Conservation (phyloP, 2,329 filamentous ascomycete genomes). For the Clarireedia hainanense region DNA sequence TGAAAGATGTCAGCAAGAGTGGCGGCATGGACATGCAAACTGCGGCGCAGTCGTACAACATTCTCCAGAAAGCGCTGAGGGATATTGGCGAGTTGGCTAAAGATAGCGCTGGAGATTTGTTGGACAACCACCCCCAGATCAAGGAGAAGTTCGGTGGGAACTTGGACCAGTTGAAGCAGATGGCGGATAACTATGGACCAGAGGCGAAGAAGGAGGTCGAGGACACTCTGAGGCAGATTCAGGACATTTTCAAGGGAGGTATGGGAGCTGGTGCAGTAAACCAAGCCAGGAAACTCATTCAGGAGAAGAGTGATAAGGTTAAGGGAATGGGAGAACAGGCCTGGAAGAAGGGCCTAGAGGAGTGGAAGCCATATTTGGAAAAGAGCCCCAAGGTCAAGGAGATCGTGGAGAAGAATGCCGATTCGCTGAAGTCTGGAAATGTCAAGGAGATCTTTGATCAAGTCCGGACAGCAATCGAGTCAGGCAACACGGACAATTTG, state of each 20-base stretch:
- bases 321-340: constrained; percentile 62
- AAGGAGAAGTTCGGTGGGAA: constrained; percentile 66
- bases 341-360: constrained; percentile 63
- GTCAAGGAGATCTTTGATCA: constrained; percentile 54
- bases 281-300: constrained; percentile 51
- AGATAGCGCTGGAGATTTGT: constrained; percentile 54
- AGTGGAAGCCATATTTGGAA: constrained; percentile 64
- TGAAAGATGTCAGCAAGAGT: constrained; percentile 51
- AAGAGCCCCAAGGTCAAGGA: constrained; percentile 72
- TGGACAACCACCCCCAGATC: constrained; percentile 65
- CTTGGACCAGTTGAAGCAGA: constrained; percentile 59
- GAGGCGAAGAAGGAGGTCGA: constrained; percentile 72
- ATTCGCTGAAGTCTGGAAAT: constrained; percentile 60
- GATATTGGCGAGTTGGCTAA: constrained; percentile 53
- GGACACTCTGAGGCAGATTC: constrained; percentile 60
- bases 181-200: constrained; percentile 63
- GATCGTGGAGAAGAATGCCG: constrained; percentile 62
- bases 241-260: constrained; percentile 55
- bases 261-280: constrained; percentile 47
- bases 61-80: constrained; percentile 53
- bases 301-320: constrained; percentile 62
- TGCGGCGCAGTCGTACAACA: constrained; percentile 51
- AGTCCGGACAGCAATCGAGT: constrained; percentile 52
- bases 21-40: constrained; percentile 53
- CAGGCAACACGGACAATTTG: constrained; percentile 50